Base-by-base conservation (phyloP, 2,329 filamentous ascomycete species). In the Penicillium janthinellum region DNA sequence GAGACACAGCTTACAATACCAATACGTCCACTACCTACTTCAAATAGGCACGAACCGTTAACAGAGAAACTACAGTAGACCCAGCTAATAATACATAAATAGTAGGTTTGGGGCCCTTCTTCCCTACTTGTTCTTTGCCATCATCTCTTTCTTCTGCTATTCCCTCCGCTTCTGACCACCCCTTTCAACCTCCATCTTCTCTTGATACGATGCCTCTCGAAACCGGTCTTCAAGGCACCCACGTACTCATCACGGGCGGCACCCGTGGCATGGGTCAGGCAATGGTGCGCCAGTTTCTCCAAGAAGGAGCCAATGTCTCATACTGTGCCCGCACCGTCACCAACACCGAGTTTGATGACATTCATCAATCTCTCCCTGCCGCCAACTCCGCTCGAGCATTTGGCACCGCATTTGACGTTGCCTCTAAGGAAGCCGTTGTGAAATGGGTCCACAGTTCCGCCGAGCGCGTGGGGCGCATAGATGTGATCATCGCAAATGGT, bases 251-350 rank as follows among this genome's bases (percentile, higher is more conserved):
- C 31, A 31, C 31, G 31, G 31, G 37, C 14, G 68, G 67, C n/a
- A 67, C 67, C 12, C 64, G 64, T 37, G 67, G 68, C 37, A 69
- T 70, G 54, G 68, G 76, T 12, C 56, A 63, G n/a, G 58, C 61
- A 2, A 70, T 69, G 51, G 67, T 66, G 4, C 57, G 63, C 38
- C 56, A 60, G 22, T 69, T 70, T 37, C 60, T 69, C 17, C 56
- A 61, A 12, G 67, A 69, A 64, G 67, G 59, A 14, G 64, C 59
- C 14, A 53, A 64, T 25, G 66, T 69, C 15, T 63, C 66, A 12
- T 69, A 67, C 60, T 70, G 67, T 50, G 62, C 64, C 7, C 64
- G 67, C 22, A 68, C 59, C 4, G 59, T 62, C 35, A 55, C 54
- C 47, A 60, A 61, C 25, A 60, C 62, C 35, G 54, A 65, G 17